These are phyloP conservation scores for Colletotrichum simmondsii DNA, from an alignment of 2,329 filamentous ascomycete genomes.

Conservation along the genomic window DNA sequence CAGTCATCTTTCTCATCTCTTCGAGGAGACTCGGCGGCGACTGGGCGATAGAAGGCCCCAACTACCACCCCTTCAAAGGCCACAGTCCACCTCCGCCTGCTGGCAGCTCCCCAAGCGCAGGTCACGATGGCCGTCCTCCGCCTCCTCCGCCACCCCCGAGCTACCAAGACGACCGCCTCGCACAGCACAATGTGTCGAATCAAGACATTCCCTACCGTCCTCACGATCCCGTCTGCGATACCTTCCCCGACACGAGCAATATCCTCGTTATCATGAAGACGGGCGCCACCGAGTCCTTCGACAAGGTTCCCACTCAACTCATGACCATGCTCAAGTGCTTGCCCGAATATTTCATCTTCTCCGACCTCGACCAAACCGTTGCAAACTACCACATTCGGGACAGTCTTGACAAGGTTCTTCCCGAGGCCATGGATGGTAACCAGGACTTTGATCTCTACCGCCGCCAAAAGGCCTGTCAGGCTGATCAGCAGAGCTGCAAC, in stretches of 20 bases:
- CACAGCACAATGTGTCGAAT: constrained; percentile 20
- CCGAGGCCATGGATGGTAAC: constrained; percentile 54
- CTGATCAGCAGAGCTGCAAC: constrained; percentile 57
- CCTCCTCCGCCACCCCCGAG: constrained; percentile 1
- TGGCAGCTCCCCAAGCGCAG: constrained; percentile 33
- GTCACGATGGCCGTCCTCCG: background rate
- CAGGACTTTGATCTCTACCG: constrained; percentile 62
- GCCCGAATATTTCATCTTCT: constrained; percentile 65
- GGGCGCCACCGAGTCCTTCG: constrained; percentile 64
- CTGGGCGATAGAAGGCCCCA: constrained; percentile 43
- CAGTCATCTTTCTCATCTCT: constrained; percentile 46
- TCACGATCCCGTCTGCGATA: constrained; percentile 46
- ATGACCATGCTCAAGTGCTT: constrained; percentile 63
- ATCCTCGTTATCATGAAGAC: constrained; percentile 67
- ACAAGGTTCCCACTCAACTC: constrained; percentile 64
- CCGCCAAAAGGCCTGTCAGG: constrained; percentile 55
- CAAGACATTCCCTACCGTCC: constrained; percentile 34
- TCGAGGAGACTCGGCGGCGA: constrained; percentile 43
- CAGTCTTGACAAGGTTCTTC: constrained; percentile 56
- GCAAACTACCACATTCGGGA: constrained; percentile 57
- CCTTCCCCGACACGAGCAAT: constrained; percentile 56
- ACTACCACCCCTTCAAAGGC: constrained; percentile 37
- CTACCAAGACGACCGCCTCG: constrained; percentile 10
- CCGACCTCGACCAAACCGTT: constrained; percentile 63
- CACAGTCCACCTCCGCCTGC: constrained; percentile 11